A percentile compares a stretch with the other conserved stretches of the same genome.
Evolutionary conservation across 495 filamentous ascomycete genomes (phyloP).

Genomic region (Gamarada debralockiae): DNA sequence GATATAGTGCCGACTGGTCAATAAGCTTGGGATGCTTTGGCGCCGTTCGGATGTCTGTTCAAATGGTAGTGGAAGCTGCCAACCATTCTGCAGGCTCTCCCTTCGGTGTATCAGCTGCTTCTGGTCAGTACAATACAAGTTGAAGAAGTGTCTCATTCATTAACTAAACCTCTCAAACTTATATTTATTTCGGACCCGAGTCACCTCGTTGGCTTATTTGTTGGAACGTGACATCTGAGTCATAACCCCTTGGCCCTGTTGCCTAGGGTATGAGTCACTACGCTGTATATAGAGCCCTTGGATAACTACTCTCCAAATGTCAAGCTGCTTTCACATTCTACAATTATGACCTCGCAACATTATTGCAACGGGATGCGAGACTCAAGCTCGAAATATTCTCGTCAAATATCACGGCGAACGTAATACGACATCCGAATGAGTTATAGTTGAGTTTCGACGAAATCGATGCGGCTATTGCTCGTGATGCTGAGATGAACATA

Average conservation of each 20-base stretch:
- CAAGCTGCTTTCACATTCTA: no score
- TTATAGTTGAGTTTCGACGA: not conserved
- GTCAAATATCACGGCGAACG: not conserved
- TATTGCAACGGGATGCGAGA: not conserved
- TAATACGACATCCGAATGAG: not conserved
- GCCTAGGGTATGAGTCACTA: no score
- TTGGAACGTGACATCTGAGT: no score
- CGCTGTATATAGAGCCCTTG: no score
- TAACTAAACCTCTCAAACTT: no score
- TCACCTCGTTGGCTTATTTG: conserved; percentile 5
- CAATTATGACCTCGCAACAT: no score
- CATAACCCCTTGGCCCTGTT: no score
- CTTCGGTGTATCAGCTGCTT: not conserved
- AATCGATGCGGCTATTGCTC: not conserved
- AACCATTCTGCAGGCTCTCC: not conserved
- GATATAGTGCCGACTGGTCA: no score
- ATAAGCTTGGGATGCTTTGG: conserved; percentile 8
- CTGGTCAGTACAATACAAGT: no score
- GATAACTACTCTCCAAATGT: no score
- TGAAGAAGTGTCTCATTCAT: no score
- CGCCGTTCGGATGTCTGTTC: not conserved
- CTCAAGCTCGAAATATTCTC: conserved; percentile 43
- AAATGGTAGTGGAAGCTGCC: not conserved
- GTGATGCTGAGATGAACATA: not conserved
- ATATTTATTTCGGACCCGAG: not conserved